Base-by-base conservation (phyloP, 257 asterid species). In the Nicotiana benthamiana region DNA sequence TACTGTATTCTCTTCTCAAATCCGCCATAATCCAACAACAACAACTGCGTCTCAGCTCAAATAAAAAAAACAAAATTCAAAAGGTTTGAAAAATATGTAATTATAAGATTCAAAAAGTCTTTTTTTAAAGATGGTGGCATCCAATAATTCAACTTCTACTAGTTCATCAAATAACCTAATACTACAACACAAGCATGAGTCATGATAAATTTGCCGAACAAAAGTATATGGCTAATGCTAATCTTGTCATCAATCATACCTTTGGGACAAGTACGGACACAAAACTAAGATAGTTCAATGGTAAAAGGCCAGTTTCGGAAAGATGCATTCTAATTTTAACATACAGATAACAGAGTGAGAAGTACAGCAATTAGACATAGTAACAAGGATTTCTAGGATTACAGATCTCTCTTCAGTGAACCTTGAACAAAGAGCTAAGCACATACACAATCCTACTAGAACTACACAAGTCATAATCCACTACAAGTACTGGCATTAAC, bases 381-480 rank as follows among this genome's bases (percentile, higher is more conserved):
- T 2, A n/a, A 51, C 48, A 82, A 60, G 48, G 17, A 32, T 28
- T 3, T 1, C 32, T 28, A 28, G 32, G 32, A 24, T 51, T 15
- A 46, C 56, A 30, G 65, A 66, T 40, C 43, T 48, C 43, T 60
- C 65, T 10, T 63, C 74, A 22, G 66, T 81, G 53, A 63, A 75
- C 74, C 77, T 78, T 28, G 76, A 52, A 80, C 56, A 83, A 77
- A 46, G 65, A 34, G 62, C 15, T 54, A 80, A 83, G 70, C 75
- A 80, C 84, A 80, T 80, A 78, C n/a, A 53, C 53, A 46, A 54
- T 79, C 30, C 80, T 77, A 63, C 75, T 54, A 60, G 26, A 77
- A 80, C 80, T 80, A 83, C 83, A 81, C 16, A 59, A 20, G 64
- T 59, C 30, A n/a, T 20, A 59, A 59, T 22, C 27, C 64, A 59